A percentile compares a stretch with the other conserved stretches of the same genome.
phyloP scores from a whole-genome alignment of 805 yeast genomes.

The Candida hispaniensis region DNA sequence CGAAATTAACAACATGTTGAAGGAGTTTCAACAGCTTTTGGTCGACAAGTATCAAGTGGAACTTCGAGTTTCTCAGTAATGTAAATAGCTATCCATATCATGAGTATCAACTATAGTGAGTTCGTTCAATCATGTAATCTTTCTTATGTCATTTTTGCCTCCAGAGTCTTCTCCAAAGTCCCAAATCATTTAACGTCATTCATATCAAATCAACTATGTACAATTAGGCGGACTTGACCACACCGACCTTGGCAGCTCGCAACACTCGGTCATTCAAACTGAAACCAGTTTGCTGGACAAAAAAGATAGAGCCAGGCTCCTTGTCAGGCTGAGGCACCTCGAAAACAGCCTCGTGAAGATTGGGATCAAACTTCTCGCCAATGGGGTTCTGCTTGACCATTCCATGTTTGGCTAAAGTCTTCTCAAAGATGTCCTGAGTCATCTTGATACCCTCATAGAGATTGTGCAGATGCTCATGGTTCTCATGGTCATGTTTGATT shows the following conservation, averaged over 20 bases:
- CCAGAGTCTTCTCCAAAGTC: no score
- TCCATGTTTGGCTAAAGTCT: slow-evolving; percentile 74
- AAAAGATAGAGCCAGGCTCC: slow-evolving; percentile 87
- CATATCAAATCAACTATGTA: no score
- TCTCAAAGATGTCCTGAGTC: slow-evolving; percentile 80
- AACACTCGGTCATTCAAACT: slow-evolving; percentile 76
- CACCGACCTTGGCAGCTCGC: slow-evolving; percentile 93
- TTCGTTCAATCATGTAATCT: neutral
- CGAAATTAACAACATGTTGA: slow-evolving; percentile 70
- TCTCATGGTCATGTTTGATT: slow-evolving; percentile 30
- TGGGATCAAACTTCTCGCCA: slow-evolving; percentile 82
- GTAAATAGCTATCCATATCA: neutral
- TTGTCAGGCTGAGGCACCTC: slow-evolving; percentile 78
- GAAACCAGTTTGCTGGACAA: slow-evolving; percentile 85
- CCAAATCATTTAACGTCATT: no score
- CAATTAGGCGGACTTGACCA: slow-evolving; percentile 51
- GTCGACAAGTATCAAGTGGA: slow-evolving; percentile 43
- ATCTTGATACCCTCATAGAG: slow-evolving; percentile 80
- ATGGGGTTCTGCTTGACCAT: slow-evolving; percentile 69
- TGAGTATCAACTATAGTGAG: neutral
- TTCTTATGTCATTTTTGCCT: no score
- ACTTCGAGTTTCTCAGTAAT: slow-evolving; percentile 37
- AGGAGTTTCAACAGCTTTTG: slow-evolving; percentile 49
- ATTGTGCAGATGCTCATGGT: slow-evolving; percentile 56
- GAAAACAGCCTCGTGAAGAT: slow-evolving; percentile 85